phyloP scores from a whole-genome alignment of 2,329 filamentous ascomycete genomes.

The Alternaria angustiovoidea region DNA sequence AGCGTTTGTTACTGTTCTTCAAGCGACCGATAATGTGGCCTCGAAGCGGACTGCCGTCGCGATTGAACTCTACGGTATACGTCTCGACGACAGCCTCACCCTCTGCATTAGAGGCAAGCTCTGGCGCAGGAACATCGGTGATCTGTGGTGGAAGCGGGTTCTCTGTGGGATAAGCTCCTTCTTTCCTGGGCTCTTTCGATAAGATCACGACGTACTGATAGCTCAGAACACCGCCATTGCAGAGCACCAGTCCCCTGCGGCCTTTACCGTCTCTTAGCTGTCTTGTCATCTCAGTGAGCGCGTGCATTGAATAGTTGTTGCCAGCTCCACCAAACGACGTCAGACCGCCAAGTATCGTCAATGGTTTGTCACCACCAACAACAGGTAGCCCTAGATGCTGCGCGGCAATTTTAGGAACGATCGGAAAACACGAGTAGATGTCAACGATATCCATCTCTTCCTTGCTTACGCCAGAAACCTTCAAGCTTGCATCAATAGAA shows the following conservation, averaged over 20 bases:
- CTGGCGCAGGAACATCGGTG: constrained; percentile 52
- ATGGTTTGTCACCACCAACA: constrained; percentile 55
- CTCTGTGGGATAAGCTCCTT: constrained; percentile 57
- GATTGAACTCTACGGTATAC: constrained; percentile 66
- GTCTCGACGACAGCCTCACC: constrained; percentile 66
- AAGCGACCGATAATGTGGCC: constrained; percentile 64
- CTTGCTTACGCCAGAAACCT: constrained; percentile 56
- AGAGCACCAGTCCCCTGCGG: constrained; percentile 65
- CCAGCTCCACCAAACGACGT: constrained; percentile 75
- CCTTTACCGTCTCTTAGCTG: constrained; percentile 58
- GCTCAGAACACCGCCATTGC: constrained; percentile 71
- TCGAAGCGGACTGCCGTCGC: constrained; percentile 58
- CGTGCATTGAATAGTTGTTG: constrained; percentile 76
- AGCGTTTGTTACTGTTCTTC: constrained; percentile 56
- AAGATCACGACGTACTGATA: constrained; percentile 71
- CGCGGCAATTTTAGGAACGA: constrained; percentile 72
- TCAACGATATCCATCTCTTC: constrained; percentile 68
- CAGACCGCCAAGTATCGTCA: constrained; percentile 70
- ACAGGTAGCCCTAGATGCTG: constrained; percentile 65
- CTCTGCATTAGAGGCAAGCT: constrained; percentile 51
- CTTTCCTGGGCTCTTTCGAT: constrained; percentile 56
- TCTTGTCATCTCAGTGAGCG: constrained; percentile 53
- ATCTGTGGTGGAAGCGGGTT: constrained; percentile 58
- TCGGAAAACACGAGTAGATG: constrained; percentile 74
- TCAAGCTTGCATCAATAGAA: constrained; percentile 64